Evolutionary conservation across 2,329 filamentous ascomycete species (phyloP), one percentile per base, ranked within the genome.

Genomic region (Penicillium decumbens): DNA sequence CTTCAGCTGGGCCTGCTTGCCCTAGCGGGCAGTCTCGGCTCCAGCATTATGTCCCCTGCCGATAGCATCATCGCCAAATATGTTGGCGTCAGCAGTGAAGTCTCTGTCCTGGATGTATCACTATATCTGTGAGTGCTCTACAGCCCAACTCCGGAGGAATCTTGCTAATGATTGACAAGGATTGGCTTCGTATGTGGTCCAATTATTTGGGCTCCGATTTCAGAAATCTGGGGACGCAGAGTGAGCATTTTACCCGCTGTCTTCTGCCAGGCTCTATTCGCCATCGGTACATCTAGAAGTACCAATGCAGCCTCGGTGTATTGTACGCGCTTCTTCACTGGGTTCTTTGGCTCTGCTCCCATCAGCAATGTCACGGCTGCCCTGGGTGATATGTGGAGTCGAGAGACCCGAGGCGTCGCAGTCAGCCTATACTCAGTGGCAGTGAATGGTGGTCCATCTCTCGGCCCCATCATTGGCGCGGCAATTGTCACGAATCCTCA

Each of bases 11-110:
- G 75, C 23, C 68, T 80, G 66, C 65, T 80, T 13, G 77, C 78
- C 1, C 60, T 80, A n/a, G 65, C 70, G 7, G 76, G 75, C 13
- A 76, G 72, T 51, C 59, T 79, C 41, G 78, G 75, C 3, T 77
- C 75, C 5, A 77, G 74, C 15, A 77, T 81, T 48, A 75, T 77
- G 33, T 66, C 77, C 2, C 74, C 78, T 0, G 78, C 75, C 1
- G 69, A 73, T 40, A 41, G 63, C 3, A 64, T 57, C 1, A 73
- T 81, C 32, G 68, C 73, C 1, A 50, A 60, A 28, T 72, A 79
- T 44, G 49, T 75, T 24, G 65, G 66, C 8, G 67, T 79, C 27
- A 71, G 70, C 24, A 49, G 56, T 15, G 75, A 79, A 45, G 70
- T 70, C 8, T 68, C 72, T 2, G 74, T 79, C 2, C 56, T 79